Conservation (phyloP, 257 asterid genomes). For the Solanum raphanifolium region DNA sequence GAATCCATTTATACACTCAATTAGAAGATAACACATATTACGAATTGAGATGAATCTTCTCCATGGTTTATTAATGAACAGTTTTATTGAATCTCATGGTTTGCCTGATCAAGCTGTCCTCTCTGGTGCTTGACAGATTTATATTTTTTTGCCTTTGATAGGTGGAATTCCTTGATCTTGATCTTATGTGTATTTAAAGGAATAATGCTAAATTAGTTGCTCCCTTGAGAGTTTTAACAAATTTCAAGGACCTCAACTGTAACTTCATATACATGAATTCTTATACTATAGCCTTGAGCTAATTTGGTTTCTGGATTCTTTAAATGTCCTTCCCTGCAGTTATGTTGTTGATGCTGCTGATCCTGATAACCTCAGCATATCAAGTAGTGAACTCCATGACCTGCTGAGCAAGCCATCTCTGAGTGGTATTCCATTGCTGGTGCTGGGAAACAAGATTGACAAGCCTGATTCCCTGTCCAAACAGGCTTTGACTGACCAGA, state of each 20-base stretch:
- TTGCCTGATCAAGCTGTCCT: not conserved
- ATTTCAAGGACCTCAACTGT: not conserved
- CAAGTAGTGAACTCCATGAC: slow-evolving; percentile 84
- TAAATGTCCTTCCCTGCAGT: slow-evolving; percentile 27
- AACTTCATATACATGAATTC: not conserved
- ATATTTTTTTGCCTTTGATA: not conserved
- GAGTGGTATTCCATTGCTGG: slow-evolving; percentile 83
- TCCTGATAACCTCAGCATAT: slow-evolving; percentile 68
- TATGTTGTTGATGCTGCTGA: slow-evolving; percentile 98
- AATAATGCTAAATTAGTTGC: not conserved
- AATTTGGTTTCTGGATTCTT: not conserved
- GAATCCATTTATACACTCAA: not conserved
- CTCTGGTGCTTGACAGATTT: not conserved
- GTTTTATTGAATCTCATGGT: not conserved
- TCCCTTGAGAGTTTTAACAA: not conserved
- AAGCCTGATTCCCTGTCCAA: slow-evolving; percentile 66
- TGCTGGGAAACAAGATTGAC: slow-evolving; percentile 89
- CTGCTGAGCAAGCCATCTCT: slow-evolving; percentile 81
- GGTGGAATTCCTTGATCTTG: not conserved
- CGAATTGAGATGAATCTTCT: not conserved
- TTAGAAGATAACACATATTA: not conserved
- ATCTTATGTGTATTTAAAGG: not conserved
- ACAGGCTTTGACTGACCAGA: slow-evolving; percentile 79
- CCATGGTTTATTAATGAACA: not conserved
- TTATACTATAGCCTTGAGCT: not conserved